Base-by-base conservation (phyloP, 1,139 yeast genomes). In the Pichia sp. region DNA sequence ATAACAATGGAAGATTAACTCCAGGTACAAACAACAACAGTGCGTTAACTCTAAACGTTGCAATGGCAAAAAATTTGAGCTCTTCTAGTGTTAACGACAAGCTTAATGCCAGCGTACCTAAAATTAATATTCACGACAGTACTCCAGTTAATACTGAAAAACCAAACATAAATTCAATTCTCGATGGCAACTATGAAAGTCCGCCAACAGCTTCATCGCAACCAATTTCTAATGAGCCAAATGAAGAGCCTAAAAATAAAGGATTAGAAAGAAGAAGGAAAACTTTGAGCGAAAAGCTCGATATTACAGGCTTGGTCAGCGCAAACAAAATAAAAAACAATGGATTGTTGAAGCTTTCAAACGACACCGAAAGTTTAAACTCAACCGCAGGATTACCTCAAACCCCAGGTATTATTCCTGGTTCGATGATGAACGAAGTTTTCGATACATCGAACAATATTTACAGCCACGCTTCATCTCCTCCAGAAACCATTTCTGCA, bases 361-460 rank as follows among this genome's bases (percentile, higher is more conserved):
- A 40, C 13, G 30, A 34, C 32, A 7, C 32, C 11, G 53, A 43
- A 8, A 41, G 31, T 13, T 10, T 42, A 6, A 41, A 51, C 32
- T 42, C 50, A 5, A 10, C 43, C 29, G 13, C n/a, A 15, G 50
- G 42, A 4, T 47, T 58, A 32, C 59, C 59, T 5, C 47, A 57
- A 44, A 59, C 62, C 15, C 62, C 62, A 4, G 62, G 62, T 43
- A 50, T 59, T 5, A 59, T 59, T 15, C 62, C 62, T 2, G 58
- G 61, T 8, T 53, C 57, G 1, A 54, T 40, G 44, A 54, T 59
- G 57, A 51, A 45, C 13, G 49, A 48, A 26, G 51, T 56, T 13
- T 56, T 56, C 19, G 54, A 52, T 42, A 8, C 52, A 40, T 5
- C 30, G 2, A 23, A 29, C 7, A 16, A 48, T 23, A 13, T 38